Base-by-base conservation (phyloP, 305 asterid genomes). In the Fraxinus xanthoxyloides region DNA sequence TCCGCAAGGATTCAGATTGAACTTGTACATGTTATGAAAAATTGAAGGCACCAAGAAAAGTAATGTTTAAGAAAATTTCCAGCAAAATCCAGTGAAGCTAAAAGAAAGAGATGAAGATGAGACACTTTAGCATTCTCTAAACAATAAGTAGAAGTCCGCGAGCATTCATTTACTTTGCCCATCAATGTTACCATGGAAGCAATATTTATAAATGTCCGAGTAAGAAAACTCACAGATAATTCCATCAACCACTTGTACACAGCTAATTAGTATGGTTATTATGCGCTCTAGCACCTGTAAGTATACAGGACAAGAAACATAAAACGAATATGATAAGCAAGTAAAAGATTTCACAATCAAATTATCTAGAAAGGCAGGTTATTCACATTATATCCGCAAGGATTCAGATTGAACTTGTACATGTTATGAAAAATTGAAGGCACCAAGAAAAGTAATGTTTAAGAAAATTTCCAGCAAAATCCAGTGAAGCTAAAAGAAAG, bases 161-260 rank as follows among this genome's bases (percentile, higher is more conserved):
- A 69, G 30, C 17, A 17, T 28, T 43, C 35, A 56, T 40, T 38
- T 28, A 63, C 56, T 43, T 40, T 17, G 19, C 31, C 35, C n/a
- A 30, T 30, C 34, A 23, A 59, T 24, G 40, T 26, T 7, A 78
- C 75, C 73, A 30, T 40, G 80, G 31, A 34, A 63, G 77, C 48
- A 72, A 76, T 21, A 65, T 32, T 4, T 38, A 9, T 31, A 76
- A 82, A 79, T 30, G 32, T 63, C 17, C 15, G 78, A 80, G 84
- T 56, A 77, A 79, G 85, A 79, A 82, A 79, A 86, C 95, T 90
- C 85, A 92, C 95, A 40, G 87, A 59, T 79, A 75, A 72, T 40
- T 86, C 94, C 97, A 92, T 92, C 82, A 78, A 85, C 81, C 34
- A 76, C 61, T 79, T 35, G 75, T 67, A 63, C 38, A 48, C 70